These are phyloP conservation scores for Backusella parvicylindrica DNA, from an alignment of 192 early-diverging fungal genomes.

Conservation along the genomic window DNA sequence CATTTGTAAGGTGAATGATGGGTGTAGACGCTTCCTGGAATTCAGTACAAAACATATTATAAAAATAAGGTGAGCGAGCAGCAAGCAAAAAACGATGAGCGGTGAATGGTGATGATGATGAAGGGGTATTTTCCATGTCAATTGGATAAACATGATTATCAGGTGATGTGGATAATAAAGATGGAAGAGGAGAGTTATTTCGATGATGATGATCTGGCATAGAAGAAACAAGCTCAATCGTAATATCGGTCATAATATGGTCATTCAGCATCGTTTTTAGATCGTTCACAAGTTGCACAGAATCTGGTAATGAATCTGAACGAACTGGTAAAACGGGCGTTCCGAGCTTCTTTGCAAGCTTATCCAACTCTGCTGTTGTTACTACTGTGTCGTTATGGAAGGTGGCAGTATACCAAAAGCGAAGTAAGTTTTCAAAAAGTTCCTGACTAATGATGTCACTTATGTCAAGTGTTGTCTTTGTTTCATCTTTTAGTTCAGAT, in stretches of 20 bases:
- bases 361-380: background rate
- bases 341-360: background rate
- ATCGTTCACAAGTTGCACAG: background rate
- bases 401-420: slow-evolving; percentile 28
- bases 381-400: background rate
- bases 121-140: too few species aligned
- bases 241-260: background rate
- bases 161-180: slow-evolving; percentile 1
- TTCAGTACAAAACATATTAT: slow-evolving; percentile 21
- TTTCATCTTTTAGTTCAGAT: background rate
- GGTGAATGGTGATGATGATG: too few species aligned
- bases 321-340: background rate
- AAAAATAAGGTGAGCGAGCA: slow-evolving; percentile 30
- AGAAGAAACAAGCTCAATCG: background rate
- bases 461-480: background rate
- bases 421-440: background rate
- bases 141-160: background rate
- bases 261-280: background rate
- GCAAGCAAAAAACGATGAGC: slow-evolving; percentile 32
- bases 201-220: background rate
- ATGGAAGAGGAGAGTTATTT: background rate
- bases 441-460: background rate
- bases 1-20: slow-evolving; percentile 15
- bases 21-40: slow-evolving; percentile 13
- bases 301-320: background rate